Base-by-base conservation (phyloP, 164 flowering plant species). In the Tinospora cordifolia region DNA sequence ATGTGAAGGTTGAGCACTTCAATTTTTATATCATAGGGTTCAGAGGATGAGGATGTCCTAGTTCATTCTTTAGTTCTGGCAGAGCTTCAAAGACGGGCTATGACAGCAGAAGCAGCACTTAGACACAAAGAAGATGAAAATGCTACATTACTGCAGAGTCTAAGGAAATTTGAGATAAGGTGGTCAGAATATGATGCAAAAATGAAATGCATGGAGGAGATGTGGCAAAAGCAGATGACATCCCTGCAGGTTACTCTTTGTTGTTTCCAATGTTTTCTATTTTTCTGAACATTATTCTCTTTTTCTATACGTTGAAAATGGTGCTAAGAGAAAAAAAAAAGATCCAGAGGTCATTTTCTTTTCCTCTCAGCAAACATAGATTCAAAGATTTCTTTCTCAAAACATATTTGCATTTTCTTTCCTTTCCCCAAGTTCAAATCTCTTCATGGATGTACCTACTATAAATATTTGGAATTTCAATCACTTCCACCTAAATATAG, bases 121-220 rank as follows among this genome's bases (percentile, higher is more conserved):
- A 83, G 76, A 63, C 75, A 79, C 74, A 91, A 88, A 81, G 95
- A 90, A 77, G 85, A 87, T 69, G 92, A 93, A 81, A 93, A 91
- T 80, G 79, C 79, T 59, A 81, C 83, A 60, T 69, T 93, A 81
- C 79, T 74, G 63, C 81, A 83, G 67, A 83, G 85, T 57, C 74
- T 91, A 63, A 75, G 71, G 70, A 87, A 88, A 75, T 82, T 62
- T 51, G 91, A 90, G 70, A 71, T 44, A 12, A 86, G 84, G 76
- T 89, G 98, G 93, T 77, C 75, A 21, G 91, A 90, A 13, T 85
- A 87, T 69, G 98, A 93, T 76, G 79, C 78, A 21, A 91, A 85
- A 80, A 93, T 90, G 90, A 88, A 84, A 76, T 75, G 86, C 67
- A 86, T 87, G 93, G 96, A 93, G 82, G 93, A 90, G 67, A 81